Evolutionary conservation across 345 rosid genomes (phyloP), one percentile per base, ranked within the genome.

Genomic region (Syzygium oleosum): DNA sequence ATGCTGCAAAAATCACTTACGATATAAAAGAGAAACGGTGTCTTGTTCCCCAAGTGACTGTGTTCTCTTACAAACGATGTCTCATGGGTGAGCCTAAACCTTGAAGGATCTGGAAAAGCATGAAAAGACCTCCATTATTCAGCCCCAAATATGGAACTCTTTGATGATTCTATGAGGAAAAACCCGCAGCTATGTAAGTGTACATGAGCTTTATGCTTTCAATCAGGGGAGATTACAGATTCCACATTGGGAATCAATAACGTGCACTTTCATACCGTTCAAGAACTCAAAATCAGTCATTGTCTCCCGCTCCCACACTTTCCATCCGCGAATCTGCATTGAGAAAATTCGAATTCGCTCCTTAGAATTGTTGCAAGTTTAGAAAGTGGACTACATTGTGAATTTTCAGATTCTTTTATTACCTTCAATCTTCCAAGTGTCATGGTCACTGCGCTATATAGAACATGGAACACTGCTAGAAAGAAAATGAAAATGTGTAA

Each of bases 71-170:
- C 96, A 89, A 98, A 98, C n/a, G 99, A 97, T 61, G 96, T 93
- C 93, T 98, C 98, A 17, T 95, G 97, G 85, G 99, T 95, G 68
- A 98, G 99, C 92, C 99, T 93, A 91, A 96, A 94, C 87, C 97
- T 95, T 56, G 92, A 58, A 84, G 97, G 94, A 89, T 96, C 99
- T 97, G 90, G 52, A 86, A 78, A 78, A 78, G 51, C 87, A 56
- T n/a, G 21, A 51, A 77, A 52, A 53, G 34, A 31, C 53, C 46
- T 58, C 41, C 38, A 22, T 63, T 9, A 51, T 68, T 21, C 16
- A 49, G 87, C 59, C 54, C 51, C 83, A 55, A 38, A n/a, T n/a
- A 63, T 9, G 46, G 17, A 51, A 86, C 27, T 51, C 52, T 8
- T 68, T n/a, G n/a, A 65, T 51, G 87, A n/a, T 59, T 59, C 61